Base-by-base conservation (phyloP, 2,329 filamentous ascomycete species). In the Apiospora phragmitis region DNA sequence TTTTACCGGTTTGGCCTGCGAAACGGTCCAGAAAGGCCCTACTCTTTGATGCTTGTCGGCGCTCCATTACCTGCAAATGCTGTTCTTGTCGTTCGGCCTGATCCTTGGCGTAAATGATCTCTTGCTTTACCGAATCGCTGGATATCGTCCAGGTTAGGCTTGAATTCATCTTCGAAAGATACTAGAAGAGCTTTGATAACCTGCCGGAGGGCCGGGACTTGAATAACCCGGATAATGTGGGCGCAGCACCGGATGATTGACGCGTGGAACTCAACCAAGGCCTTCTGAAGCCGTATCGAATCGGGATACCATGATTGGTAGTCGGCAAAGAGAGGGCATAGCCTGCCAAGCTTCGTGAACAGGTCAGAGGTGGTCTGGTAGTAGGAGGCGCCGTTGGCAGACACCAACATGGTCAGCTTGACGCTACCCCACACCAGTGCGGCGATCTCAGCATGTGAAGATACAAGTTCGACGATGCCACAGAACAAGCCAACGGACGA, bases 361-460 rank as follows among this genome's bases (percentile, higher is more conserved):
- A 81, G 73, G 7, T 80, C 74, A 0, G 82, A 80, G 9, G 82
- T 74, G 7, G 77, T 80, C 55, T 83, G 81, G 42, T 82, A 85
- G 67, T 83, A 85, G 0, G 81, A 81, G 0, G 76, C 75, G 45
- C 79, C 79, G 26, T 83, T 84, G 1, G 78, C 72, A 1, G 78
- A 72, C 21, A 79, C 79, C 68, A 80, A 75, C 62, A 85, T 76
- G 18, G 83, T 80, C n/a, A 85, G 71, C 71, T 81, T 82, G 3
- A 85, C 75, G 55, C 80, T 83, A 1, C 83, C 83, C 84, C 83
- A 85, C 26, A 85, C 77, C 1, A 84, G 74, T 4, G 81, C 81
- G 8, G 83, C 80, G 32, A 83, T 79, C 29, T 76, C 73, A 0
- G 79, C 79, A 69, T 83, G 72, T 0, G 81, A 79, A 1, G 80